Percentiles rank a stretch among this genome's conserved stretches.
These are phyloP conservation scores for Trametes villosa DNA, from an alignment of 768 basidiomycete genomes.

Conservation along the genomic window DNA sequence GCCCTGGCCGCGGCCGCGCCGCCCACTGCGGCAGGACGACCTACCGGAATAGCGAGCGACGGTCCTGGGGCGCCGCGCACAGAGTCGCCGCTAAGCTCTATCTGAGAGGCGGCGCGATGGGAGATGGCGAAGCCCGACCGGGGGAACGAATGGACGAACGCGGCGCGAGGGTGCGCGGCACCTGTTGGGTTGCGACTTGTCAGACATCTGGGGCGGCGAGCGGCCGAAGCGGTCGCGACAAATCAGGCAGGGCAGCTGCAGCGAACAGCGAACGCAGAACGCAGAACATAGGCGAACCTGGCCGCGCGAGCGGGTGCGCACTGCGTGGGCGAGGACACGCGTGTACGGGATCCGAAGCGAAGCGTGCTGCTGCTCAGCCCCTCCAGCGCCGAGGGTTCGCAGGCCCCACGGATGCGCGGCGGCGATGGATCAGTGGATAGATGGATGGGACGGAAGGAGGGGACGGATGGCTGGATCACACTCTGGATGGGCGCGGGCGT, in stretches of 20 bases:
- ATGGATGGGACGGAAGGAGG: not conserved
- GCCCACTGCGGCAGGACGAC: conserved; percentile 3
- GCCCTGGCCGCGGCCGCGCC: not conserved
- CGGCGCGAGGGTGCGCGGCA: not conserved
- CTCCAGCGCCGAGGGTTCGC: conserved; percentile 13
- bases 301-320: not conserved
- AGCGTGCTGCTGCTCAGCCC: conserved; percentile 2
- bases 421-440: conserved; percentile 13
- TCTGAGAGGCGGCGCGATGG: conserved; percentile 8
- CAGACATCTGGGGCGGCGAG: not conserved
- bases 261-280: conserved; percentile 5
- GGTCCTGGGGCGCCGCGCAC: not conserved
- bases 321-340: not conserved
- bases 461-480: not conserved
- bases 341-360: conserved; percentile 1
- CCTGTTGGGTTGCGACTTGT: conserved; percentile 1
- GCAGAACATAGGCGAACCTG: conserved; percentile 1
- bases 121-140: conserved; percentile 8
- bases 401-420: not conserved
- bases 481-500: conserved; percentile 10
- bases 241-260: conserved; percentile 8
- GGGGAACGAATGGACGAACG: conserved; percentile 14
- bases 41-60: not conserved
- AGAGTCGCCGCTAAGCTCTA: conserved; percentile 13
- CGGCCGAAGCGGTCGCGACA: conserved; percentile 8